A percentile compares a stretch with the other conserved stretches of the same genome.
phyloP scores from a whole-genome alignment of 2,329 filamentous ascomycete species.

The Aureobasidium leucospermi region DNA sequence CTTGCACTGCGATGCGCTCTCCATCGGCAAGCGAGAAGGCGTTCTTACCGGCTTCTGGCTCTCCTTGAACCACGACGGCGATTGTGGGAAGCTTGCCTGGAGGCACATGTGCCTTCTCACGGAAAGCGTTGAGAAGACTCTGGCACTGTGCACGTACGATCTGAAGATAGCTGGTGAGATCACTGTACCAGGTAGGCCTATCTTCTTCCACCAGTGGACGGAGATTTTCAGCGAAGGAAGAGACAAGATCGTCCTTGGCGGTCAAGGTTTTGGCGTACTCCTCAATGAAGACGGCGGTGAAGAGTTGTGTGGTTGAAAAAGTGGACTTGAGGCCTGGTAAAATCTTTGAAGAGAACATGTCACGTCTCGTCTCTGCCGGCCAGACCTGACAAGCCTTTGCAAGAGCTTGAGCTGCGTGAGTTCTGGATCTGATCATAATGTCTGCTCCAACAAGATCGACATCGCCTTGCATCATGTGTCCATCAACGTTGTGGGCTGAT shows the following conservation, averaged over 20 bases:
- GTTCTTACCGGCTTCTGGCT: constrained; percentile 81
- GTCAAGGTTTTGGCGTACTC: constrained; percentile 63
- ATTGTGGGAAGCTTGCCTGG: constrained; percentile 68
- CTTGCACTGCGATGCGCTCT: constrained; percentile 75
- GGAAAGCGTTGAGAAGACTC: constrained; percentile 82
- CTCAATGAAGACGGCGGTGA: constrained; percentile 75
- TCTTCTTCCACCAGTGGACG: constrained; percentile 73
- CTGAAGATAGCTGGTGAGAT: constrained; percentile 83
- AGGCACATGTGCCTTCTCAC: constrained; percentile 78
- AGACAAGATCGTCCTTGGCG: constrained; percentile 42
- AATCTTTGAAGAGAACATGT: constrained; percentile 58
- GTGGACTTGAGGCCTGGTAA: constrained; percentile 61
- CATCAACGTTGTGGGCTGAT: constrained; percentile 89
- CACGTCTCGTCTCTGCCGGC: constrained; percentile 52
- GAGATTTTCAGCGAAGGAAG: constrained; percentile 57
- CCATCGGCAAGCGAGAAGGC: constrained; percentile 85
- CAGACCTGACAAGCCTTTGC: constrained; percentile 75
- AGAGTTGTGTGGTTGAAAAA: constrained; percentile 79
- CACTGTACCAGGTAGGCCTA: constrained; percentile 74
- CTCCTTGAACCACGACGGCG: constrained; percentile 88
- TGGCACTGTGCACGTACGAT: constrained; percentile 87
- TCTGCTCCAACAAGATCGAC: constrained; percentile 90
- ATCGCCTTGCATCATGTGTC: constrained; percentile 95
- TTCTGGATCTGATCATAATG: constrained; percentile 77
- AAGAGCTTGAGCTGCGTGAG: constrained; percentile 79